phyloP scores from a whole-genome alignment of 441 rosid genomes.

The Biscutella laevigata region DNA sequence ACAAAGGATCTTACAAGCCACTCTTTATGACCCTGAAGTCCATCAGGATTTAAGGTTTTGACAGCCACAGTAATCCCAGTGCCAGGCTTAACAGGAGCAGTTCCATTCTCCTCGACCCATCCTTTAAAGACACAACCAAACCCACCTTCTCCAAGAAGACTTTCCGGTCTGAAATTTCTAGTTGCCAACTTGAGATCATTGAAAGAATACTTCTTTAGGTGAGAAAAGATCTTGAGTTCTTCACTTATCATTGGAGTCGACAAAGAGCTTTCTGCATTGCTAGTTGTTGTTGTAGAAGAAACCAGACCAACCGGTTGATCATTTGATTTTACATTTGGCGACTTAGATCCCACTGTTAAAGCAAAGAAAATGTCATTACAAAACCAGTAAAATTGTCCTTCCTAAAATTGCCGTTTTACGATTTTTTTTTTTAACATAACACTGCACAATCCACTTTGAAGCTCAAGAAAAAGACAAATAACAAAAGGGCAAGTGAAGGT shows the following conservation, averaged over 20 bases:
- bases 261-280: conserved; percentile 78
- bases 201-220: conserved; percentile 70
- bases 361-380: background rate
- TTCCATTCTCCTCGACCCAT: conserved; percentile 97
- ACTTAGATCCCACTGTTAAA: conserved; percentile 50
- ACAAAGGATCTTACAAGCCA: conserved; percentile 65
- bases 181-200: conserved; percentile 90
- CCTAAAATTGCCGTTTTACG: too few species aligned
- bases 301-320: conserved; percentile 58
- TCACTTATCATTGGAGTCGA: conserved; percentile 89
- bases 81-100: conserved; percentile 96
- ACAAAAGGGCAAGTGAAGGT: background rate
- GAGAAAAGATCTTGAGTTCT: conserved; percentile 83
- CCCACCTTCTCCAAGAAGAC: conserved; percentile 97
- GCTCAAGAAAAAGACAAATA: background rate
- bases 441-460: background rate
- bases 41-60: conserved; percentile 92
- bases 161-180: conserved; percentile 91
- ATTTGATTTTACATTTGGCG: conserved; percentile 51
- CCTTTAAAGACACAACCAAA: conserved; percentile 98
- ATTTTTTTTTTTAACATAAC: too few species aligned
- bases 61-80: conserved; percentile 96
- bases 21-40: conserved; percentile 97
- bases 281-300: conserved; percentile 72
- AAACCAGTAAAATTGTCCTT: conserved; percentile 4